phyloP scores from a whole-genome alignment of 768 basidiomycete genomes.

The Boletus edulis region DNA sequence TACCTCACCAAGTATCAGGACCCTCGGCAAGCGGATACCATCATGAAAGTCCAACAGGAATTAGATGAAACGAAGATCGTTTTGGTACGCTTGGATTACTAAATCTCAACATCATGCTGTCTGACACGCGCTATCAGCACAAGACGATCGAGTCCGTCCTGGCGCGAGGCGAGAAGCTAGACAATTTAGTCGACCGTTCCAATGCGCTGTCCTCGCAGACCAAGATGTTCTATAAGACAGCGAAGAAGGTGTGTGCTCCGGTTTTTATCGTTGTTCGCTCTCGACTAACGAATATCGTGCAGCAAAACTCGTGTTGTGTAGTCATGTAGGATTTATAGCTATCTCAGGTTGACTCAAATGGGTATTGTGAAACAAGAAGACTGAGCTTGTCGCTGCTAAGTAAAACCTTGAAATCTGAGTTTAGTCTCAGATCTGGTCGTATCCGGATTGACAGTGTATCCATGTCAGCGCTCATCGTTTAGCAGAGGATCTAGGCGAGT shows the following conservation, averaged over 20 bases:
- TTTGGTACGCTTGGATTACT: slow-evolving; percentile 53
- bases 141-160: slow-evolving; percentile 99
- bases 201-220: slow-evolving; percentile 83
- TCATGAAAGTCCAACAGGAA: slow-evolving; percentile 98
- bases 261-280: background rate
- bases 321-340: slow-evolving; percentile 55
- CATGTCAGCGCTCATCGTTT: too few relatives aligned
- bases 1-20: slow-evolving; percentile 96
- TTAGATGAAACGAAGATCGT: slow-evolving; percentile 99
- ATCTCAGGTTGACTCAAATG: too few relatives aligned
- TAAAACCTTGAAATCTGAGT: too few relatives aligned
- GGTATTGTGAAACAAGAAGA: too few relatives aligned
- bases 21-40: slow-evolving; percentile 93
- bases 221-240: slow-evolving; percentile 99
- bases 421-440: too few relatives aligned
- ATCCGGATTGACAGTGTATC: too few relatives aligned
- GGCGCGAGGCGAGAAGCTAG: slow-evolving; percentile 93
- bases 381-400: too few relatives aligned
- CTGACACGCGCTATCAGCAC: slow-evolving; percentile 55
- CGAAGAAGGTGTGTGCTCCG: slow-evolving; percentile 78
- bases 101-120: background rate
- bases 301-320: slow-evolving; percentile 97
- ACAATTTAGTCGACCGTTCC: slow-evolving; percentile 93
- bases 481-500: too few relatives aligned
- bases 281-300: slow-evolving; percentile 11